Evolutionary conservation across 2,329 filamentous ascomycete species (phyloP).

Genomic region (Sporothrix humicola): DNA sequence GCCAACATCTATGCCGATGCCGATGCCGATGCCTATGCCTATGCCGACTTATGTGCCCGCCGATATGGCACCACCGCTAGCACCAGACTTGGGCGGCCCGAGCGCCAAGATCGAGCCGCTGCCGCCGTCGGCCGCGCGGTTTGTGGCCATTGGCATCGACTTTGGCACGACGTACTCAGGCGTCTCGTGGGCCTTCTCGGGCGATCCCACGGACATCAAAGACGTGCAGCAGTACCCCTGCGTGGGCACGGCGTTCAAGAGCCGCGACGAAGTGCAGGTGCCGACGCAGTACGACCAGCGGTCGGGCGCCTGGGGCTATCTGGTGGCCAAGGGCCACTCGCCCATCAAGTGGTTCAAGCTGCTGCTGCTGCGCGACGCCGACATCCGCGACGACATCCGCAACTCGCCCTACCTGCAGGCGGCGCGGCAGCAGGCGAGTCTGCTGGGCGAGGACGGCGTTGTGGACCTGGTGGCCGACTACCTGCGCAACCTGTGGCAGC

Average conservation of each 20-base stretch:
- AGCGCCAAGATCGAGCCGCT: background rate
- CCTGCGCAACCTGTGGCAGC: conserved; percentile 46
- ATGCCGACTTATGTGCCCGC: background rate
- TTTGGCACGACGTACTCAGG: conserved; percentile 38
- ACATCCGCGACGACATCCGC: conserved; percentile 33
- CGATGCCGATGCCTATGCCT: background rate
- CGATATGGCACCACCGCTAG: background rate
- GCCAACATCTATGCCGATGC: background rate
- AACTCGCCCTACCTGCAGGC: conserved; percentile 30
- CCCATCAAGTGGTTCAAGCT: conserved; percentile 37
- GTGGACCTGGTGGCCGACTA: conserved; percentile 45
- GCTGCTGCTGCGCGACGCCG: conserved; percentile 34
- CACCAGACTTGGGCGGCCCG: background rate
- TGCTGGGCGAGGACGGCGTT: conserved; percentile 32
- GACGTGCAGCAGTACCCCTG: conserved; percentile 30
- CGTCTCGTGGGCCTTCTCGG: conserved; percentile 35
- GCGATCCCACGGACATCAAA: conserved; percentile 23
- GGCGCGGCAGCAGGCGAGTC: conserved; percentile 1
- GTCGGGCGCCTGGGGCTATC: conserved; percentile 30
- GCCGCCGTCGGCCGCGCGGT: conserved; percentile 21
- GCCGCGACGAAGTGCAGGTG: conserved; percentile 33
- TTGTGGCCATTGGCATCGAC: conserved; percentile 36
- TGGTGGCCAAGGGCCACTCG: conserved; percentile 17
- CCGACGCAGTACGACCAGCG: conserved; percentile 33
- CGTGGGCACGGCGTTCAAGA: conserved; percentile 35